Evolutionary conservation across 2,329 filamentous ascomycete genomes (phyloP), one percentile per base, ranked within the genome.

Genomic region (Phialophora chinensis): DNA sequence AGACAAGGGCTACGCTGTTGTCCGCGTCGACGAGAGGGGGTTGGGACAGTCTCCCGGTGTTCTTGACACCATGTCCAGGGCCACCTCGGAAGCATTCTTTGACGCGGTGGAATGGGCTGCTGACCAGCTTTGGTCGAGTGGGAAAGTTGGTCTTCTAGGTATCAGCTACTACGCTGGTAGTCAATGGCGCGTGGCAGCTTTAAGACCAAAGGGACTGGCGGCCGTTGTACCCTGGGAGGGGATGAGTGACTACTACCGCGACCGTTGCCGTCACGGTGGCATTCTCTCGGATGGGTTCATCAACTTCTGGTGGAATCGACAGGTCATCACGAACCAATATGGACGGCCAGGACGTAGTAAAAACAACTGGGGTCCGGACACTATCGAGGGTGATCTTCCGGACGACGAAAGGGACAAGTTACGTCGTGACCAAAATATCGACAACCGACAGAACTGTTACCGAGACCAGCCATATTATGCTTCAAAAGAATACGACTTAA

Each of bases 401-500:
- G 57, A 66, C 1, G 76, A 77, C 53, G 74, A 78, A 49, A 76
- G 78, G 42, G 68, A 79, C 12, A 69, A 23, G 20, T 29, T 60
- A 10, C 81, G 80, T 62, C 77, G 79, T 6, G 70, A 75, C 38
- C 79, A 81, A 57, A 78, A 80, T 65, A 79, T 72, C 1, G 69
- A 77, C 4, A 81, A 84, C 68, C 83, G 82, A 69, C 79, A 77
- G 11, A 76, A 75, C 0, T 82, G 87, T 73, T 77, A 76, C 10
- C 91, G 86, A 76, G 84, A 87, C 0, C 87, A 90, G 65, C 82
- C 90, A 0, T 74, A 79, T 0, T 90, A 90, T 76, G 89, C 89
- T 65, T 82, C 86, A 0, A 86, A 83, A 49, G 89, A 87, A 71
- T 87, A 90, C 57, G 79, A 85, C 55, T 80, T 89, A 74, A 83